phyloP scores from a whole-genome alignment of 345 rosid genomes.

The Brassica juncea region DNA sequence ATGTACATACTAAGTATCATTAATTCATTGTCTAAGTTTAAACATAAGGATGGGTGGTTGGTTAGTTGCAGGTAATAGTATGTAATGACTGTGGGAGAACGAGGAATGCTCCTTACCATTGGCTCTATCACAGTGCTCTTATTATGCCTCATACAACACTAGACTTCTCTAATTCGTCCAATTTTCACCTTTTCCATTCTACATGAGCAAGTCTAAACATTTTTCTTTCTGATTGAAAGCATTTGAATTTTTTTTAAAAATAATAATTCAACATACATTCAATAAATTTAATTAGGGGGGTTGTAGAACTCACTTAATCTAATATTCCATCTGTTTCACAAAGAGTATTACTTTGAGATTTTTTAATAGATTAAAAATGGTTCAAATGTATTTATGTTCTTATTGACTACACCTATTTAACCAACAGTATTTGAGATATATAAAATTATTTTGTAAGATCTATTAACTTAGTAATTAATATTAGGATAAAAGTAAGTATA shows the following conservation, averaged over 20 bases:
- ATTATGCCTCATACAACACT: conserved; percentile 68
- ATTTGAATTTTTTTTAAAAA: conserved; percentile 15
- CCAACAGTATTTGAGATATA: no score
- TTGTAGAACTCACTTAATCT: neutral
- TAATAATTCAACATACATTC: neutral
- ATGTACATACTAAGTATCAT: neutral
- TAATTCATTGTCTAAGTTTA: neutral
- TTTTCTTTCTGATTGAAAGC: conserved; percentile 4
- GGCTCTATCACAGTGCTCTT: conserved; percentile 65
- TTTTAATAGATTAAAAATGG: no score
- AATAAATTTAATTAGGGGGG: neutral
- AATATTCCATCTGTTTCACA: no score
- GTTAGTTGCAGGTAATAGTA: conserved; percentile 48
- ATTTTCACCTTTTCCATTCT: conserved; percentile 22
- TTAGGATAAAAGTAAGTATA: no score
- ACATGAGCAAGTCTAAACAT: conserved; percentile 6
- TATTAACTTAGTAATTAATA: no score
- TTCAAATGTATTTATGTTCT: no score
- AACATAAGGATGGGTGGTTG: neutral
- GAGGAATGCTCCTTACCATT: conserved; percentile 63
- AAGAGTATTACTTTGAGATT: no score
- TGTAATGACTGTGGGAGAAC: conserved; percentile 72
- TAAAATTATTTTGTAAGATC: no score
- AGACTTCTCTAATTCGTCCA: conserved; percentile 46
- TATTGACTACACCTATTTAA: no score